Base-by-base conservation (phyloP, 371 early-diverging fungal species). In the Zopfochytrium polystomum region DNA sequence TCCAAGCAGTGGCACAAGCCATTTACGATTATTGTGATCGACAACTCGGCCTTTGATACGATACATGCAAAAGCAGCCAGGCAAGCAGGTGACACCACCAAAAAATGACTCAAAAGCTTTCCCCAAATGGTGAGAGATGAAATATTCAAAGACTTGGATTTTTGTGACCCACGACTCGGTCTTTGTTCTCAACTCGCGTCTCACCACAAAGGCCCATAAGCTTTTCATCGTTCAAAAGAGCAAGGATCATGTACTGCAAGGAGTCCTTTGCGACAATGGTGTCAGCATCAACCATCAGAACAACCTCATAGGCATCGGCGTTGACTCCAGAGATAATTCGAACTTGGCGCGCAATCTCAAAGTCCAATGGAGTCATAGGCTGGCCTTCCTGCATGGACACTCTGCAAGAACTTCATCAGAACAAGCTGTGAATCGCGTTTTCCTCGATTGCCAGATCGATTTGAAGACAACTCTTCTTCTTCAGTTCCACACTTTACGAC, bases 351-450 rank as follows among this genome's bases (percentile, higher is more conserved):
- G 92, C 97, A 20, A 99, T 78, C 51, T 94, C 95, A 60, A 87
- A 84, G 73, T 99, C 98, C 35, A 99, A 76, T 7, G 93, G 89
- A 0, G 90, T 90, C 92, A 98, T 89, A 33, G 91, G 87, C 52
- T 92, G 90, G 56, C 93, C 85, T 77, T 93, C 95, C 52, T 89
- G 84, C n/a, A 18, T 25, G 38, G 38, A 95, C 86, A 65, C 90
- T 89, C 65, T 86, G 83, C 63, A 97, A 84, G 80, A 97, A 99
- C 52, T 88, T 85, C 96, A 98, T 97, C 46, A 98, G 77, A 56
- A 99, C 85, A 48, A 99, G 88, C 74, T 98, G 99, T 23, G 95
- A 94, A 77, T 99, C 99, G 59, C 99, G 87, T 73, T 98, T 99
- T 63, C 99, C 99, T 59, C 99, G 84, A 68, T 99, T 97, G n/a